Evolutionary conservation across 169 alveolate genomes (phyloP).

Genomic region (Sarcocystis neurona): DNA sequence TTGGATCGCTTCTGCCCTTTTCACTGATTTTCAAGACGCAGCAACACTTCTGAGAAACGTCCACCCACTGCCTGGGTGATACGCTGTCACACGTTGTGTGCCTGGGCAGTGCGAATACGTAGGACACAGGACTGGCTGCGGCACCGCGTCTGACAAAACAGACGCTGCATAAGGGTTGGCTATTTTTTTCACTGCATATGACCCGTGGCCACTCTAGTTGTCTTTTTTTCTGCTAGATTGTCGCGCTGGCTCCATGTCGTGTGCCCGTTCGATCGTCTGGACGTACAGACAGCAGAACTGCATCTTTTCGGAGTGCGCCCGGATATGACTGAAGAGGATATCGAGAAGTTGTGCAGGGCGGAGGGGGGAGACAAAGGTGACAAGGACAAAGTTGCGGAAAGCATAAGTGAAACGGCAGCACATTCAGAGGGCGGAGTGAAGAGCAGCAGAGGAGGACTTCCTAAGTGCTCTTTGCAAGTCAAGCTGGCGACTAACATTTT

Average conservation of each 20-base stretch:
- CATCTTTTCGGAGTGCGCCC: background rate
- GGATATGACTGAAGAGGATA: slow-evolving; percentile 13
- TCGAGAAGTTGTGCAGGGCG: background rate
- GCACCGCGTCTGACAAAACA: no score
- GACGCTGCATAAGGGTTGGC: no score
- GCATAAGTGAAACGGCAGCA: background rate
- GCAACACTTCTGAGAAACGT: no score
- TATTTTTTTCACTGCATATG: no score
- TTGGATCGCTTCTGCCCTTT: no score
- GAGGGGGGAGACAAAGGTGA: background rate
- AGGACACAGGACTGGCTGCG: no score
- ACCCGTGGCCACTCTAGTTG: no score
- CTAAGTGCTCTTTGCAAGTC: background rate
- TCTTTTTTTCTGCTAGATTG: background rate
- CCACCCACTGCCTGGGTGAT: no score
- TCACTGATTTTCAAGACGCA: no score
- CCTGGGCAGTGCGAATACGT: no score
- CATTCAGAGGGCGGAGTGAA: background rate
- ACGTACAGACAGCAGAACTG: background rate
- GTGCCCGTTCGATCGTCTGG: background rate
- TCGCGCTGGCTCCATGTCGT: background rate
- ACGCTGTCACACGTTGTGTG: no score
- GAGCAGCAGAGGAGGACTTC: background rate
- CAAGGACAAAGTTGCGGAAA: background rate
- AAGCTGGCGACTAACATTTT: background rate